Evolutionary conservation across 2,329 filamentous ascomycete species (phyloP).

Genomic region (Fonsecaea pedrosoi): DNA sequence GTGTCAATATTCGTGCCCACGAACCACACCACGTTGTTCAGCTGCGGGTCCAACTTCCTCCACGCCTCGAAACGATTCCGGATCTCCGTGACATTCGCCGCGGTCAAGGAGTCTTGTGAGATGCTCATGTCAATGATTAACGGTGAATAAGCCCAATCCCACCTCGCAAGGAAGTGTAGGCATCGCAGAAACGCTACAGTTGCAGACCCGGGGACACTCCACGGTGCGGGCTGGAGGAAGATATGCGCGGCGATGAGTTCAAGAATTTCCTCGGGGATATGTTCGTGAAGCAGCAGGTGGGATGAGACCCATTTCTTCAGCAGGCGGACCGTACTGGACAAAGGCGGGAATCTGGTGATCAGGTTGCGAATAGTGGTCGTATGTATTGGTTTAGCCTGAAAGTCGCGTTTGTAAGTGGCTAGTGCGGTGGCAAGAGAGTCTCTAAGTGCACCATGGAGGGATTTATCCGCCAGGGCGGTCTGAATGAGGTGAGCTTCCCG

Average conservation of each 20-base stretch:
- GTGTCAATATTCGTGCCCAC: conserved; percentile 79
- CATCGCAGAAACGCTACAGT: conserved; percentile 82
- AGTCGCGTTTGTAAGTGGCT: conserved; percentile 72
- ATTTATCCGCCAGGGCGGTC: conserved; percentile 74
- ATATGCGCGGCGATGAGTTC: conserved; percentile 80
- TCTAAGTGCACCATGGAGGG: conserved; percentile 69
- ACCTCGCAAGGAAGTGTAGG: conserved; percentile 78
- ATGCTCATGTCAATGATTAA: conserved; percentile 76
- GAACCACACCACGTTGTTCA: conserved; percentile 84
- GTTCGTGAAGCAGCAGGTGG: conserved; percentile 79
- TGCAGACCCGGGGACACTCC: conserved; percentile 75
- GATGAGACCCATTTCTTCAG: conserved; percentile 87
- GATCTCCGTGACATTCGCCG: conserved; percentile 49
- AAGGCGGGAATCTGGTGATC: conserved; percentile 77
- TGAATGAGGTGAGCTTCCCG: conserved; percentile 82
- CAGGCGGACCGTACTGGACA: conserved; percentile 83
- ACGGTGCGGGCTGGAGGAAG: conserved; percentile 84
- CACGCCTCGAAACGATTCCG: conserved; percentile 76
- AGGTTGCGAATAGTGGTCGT: conserved; percentile 81
- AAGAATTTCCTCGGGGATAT: conserved; percentile 80
- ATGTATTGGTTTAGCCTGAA: conserved; percentile 75
- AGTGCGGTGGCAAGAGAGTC: conserved; percentile 74
- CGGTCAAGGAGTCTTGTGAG: conserved; percentile 62
- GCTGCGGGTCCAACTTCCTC: conserved; percentile 84
- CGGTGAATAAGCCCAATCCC: conserved; percentile 89